Conservation (phyloP, 805 yeast species). For the Monosporozyma aerobia region DNA sequence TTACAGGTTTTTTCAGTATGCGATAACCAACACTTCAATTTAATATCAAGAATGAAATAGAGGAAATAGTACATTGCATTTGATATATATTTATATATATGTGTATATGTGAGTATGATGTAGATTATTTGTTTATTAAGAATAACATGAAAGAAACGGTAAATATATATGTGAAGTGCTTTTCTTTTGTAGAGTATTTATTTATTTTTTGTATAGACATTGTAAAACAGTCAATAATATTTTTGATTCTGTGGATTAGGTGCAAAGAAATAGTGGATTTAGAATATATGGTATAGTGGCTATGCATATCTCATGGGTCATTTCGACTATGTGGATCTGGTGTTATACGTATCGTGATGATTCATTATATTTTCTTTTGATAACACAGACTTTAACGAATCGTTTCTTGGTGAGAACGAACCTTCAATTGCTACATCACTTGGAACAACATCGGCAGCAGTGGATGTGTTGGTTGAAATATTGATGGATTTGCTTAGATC, state of each 20-base stretch:
- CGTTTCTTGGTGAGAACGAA: conserved; percentile 26
- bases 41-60: neutral
- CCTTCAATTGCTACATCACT: conserved; percentile 43
- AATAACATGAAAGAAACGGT: neutral
- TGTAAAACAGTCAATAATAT: neutral
- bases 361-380: conserved; percentile 12
- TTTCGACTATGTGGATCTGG: neutral
- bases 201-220: neutral
- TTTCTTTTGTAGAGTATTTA: neutral
- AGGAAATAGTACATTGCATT: neutral
- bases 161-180: neutral
- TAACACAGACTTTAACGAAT: conserved; percentile 19
- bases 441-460: conserved; percentile 17
- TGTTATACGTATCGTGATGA: conserved; percentile 1
- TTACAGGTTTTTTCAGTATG: neutral
- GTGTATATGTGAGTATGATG: neutral
- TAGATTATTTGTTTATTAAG: neutral
- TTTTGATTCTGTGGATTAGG: neutral
- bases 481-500: conserved; percentile 5
- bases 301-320: neutral
- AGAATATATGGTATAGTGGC: neutral
- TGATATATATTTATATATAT: neutral
- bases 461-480: conserved; percentile 9
- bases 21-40: neutral
- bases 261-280: neutral